Conservation (phyloP, 805 yeast species). For the Ogataea parapolymorpha region DNA sequence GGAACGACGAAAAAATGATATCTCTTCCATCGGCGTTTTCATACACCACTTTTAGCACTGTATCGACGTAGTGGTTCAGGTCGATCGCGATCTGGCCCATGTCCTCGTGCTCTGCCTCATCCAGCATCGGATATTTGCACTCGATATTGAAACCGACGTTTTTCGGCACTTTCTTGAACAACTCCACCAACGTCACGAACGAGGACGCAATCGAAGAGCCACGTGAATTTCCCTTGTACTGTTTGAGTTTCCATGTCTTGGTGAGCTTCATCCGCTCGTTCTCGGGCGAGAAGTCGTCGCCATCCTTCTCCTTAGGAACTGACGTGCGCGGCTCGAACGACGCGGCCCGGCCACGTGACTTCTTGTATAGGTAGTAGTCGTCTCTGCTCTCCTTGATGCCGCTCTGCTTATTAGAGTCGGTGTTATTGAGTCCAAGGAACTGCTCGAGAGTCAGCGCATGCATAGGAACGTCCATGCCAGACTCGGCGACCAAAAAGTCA, state of each 20-base stretch:
- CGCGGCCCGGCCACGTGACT: conserved; percentile 37
- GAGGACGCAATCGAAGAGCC: conserved; percentile 89
- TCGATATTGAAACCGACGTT: conserved; percentile 92
- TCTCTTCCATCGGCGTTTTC: conserved; percentile 79
- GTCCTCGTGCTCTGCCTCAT: conserved; percentile 85
- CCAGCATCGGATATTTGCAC: conserved; percentile 92
- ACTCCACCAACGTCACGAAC: conserved; percentile 82
- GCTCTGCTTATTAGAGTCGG: conserved; percentile 15
- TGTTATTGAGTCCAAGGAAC: conserved; percentile 56
- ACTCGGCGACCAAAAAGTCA: conserved; percentile 90
- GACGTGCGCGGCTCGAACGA: conserved; percentile 20
- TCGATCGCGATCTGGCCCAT: conserved; percentile 84
- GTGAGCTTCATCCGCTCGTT: conserved; percentile 76
- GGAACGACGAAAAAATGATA: conserved; percentile 87
- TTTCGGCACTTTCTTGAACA: conserved; percentile 75
- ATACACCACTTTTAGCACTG: conserved; percentile 74
- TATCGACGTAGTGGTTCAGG: conserved; percentile 84
- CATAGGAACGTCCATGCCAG: conserved; percentile 96
- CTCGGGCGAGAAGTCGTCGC: conserved; percentile 35
- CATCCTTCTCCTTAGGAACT: conserved; percentile 1
- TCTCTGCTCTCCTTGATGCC: conserved; percentile 25
- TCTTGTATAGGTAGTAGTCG: conserved; percentile 29
- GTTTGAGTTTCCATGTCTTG: conserved; percentile 81
- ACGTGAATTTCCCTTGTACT: conserved; percentile 89
- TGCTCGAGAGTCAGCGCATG: conserved; percentile 88